These are phyloP conservation scores for Pelargonium cotyledonis DNA, from an alignment of 441 rosid genomes.

Conservation along the genomic window DNA sequence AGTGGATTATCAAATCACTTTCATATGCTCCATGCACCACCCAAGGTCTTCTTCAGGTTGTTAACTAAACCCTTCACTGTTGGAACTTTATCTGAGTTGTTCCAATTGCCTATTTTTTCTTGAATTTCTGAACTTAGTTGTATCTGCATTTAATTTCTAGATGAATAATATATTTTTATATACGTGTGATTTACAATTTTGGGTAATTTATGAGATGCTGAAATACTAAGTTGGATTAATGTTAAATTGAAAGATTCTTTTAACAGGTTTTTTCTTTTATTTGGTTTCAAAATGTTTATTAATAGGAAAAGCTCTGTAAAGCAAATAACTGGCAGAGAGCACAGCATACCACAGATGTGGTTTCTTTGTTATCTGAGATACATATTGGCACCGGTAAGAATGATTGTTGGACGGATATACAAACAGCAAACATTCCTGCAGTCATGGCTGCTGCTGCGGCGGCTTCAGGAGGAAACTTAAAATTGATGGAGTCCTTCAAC, in stretches of 20 bases:
- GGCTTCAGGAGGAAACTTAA: constrained; percentile 91
- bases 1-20: constrained; percentile 85
- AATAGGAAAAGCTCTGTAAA: constrained; percentile 91
- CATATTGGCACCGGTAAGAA: constrained; percentile 83
- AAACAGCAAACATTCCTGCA: constrained; percentile 92
- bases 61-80: constrained; percentile 9
- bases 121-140: neutral
- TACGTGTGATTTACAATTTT: neutral
- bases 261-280: constrained; percentile 7
- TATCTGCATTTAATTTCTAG: constrained; percentile 1
- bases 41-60: constrained; percentile 98
- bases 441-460: constrained; percentile 99
- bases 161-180: constrained; percentile 2
- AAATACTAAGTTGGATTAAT: neutral
- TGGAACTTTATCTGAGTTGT: constrained; percentile 5
- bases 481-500: constrained; percentile 74
- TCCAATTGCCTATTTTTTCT: neutral
- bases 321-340: constrained; percentile 95
- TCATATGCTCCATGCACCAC: constrained; percentile 97
- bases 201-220: neutral
- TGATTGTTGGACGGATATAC: constrained; percentile 82
- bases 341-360: constrained; percentile 82
- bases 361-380: constrained; percentile 94
- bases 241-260: constrained; percentile 2
- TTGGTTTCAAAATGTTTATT: constrained; percentile 22